Conservation (phyloP, 1,139 yeast genomes). For the Candida mesenterica region DNA sequence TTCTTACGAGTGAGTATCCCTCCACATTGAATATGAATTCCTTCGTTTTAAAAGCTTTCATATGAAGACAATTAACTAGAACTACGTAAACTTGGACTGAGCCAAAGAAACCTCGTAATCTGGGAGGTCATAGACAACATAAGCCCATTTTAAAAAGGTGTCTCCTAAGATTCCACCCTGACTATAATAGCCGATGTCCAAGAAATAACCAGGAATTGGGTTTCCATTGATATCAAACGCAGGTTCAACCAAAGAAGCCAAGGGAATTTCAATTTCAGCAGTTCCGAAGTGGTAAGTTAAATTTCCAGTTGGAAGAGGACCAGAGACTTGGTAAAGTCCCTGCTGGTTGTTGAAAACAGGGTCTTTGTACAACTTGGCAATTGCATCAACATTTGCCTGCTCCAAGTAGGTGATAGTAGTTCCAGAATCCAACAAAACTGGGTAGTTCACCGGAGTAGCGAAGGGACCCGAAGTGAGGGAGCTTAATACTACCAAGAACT, state of each 20-base stretch:
- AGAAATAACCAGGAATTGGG: constrained; percentile 1
- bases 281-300: background rate
- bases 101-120: constrained; percentile 26
- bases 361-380: constrained; percentile 26
- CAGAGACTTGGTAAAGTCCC: constrained; percentile 5
- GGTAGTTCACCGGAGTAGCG: constrained; percentile 9
- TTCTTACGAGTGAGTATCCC: no score
- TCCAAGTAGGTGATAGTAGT: constrained; percentile 62
- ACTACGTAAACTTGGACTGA: constrained; percentile 12
- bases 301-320: background rate
- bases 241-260: constrained; percentile 1
- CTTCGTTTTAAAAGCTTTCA: no score
- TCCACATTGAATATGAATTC: no score
- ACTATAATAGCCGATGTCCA: background rate
- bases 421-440: constrained; percentile 67
- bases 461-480: constrained; percentile 1
- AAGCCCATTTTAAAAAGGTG: constrained; percentile 29
- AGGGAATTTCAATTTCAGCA: background rate
- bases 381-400: constrained; percentile 27
- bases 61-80: no score
- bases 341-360: constrained; percentile 1
- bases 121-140: constrained; percentile 28
- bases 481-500: constrained; percentile 10
- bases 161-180: constrained; percentile 21
- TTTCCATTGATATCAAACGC: constrained; percentile 1